A percentile compares a stretch with the other conserved stretches of the same genome.
phyloP scores from a whole-genome alignment of 1,139 yeast genomes.

The Spencermartinsiella ligniputridi region DNA sequence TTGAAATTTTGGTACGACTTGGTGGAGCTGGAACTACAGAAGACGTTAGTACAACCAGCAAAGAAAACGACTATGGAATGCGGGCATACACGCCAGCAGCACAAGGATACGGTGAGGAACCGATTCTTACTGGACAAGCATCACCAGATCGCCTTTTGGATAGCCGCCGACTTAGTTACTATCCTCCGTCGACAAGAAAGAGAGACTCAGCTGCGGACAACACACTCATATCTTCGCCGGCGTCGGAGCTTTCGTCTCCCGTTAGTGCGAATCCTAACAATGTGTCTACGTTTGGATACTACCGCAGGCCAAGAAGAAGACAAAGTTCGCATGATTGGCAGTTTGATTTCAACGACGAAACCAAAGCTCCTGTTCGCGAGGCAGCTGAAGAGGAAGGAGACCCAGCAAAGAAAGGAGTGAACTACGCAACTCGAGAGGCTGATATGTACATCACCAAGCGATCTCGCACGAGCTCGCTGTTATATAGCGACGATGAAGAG shows the following conservation, averaged over 20 bases:
- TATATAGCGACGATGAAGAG: neutral
- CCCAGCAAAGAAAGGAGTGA: constrained; percentile 15
- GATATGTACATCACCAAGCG: constrained; percentile 31
- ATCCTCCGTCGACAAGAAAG: constrained; percentile 5
- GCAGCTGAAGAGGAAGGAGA: constrained; percentile 2
- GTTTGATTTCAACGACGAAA: constrained; percentile 2
- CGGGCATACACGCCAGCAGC: neutral
- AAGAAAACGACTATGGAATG: neutral
- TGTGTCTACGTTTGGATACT: constrained; percentile 19
- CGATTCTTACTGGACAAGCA: neutral
- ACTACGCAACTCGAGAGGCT: constrained; percentile 36
- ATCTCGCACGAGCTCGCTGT: neutral
- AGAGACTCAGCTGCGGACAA: constrained; percentile 19
- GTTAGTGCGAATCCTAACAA: constrained; percentile 6
- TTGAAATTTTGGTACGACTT: constrained; percentile 25
- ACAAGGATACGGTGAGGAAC: neutral
- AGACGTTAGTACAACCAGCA: neutral
- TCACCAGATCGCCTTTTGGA: neutral
- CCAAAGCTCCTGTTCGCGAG: constrained; percentile 4
- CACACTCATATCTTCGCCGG: constrained; percentile 22
- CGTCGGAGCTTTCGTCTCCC: constrained; percentile 19
- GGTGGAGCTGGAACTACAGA: constrained; percentile 7
- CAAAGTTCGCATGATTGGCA: constrained; percentile 27
- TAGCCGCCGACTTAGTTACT: neutral
- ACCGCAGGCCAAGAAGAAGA: constrained; percentile 28